Base-by-base conservation (phyloP, 306 rosid species). In the Inga oerstediana region DNA sequence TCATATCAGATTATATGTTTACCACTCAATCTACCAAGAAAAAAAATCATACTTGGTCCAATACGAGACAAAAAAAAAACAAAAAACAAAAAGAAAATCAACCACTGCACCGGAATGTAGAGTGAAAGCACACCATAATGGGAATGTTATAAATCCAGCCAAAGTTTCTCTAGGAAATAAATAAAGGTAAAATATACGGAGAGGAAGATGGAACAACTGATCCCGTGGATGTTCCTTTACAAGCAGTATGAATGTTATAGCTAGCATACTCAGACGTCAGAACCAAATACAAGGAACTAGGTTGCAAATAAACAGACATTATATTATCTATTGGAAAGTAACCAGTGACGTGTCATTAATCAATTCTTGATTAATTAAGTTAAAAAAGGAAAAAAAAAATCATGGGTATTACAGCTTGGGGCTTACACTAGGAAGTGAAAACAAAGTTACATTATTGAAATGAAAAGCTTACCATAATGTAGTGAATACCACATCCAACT, bases 401-500 rank as follows among this genome's bases (percentile, higher is more conserved):
- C n/a, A 41, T 24, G 14, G 69, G 9, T 12, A 30, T 30, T 30
- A 5, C 39, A 30, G 39, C 70, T 48, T 43, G 67, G 59, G 32
- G 44, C 12, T 64, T 32, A 58, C 54, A 5, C 30, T 46, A 76
- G 35, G 54, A 72, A 51, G 10, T 74, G 72, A 37, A 67, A 59
- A 10, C 5, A 8, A 59, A 27, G 69, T 62, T 45, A 69, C 6
- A 6, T 15, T 15, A 69, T 45, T 48, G 32, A 65, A 20, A 70
- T 17, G 19, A 20, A 88, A 62, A 71, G 70, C 78, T 37, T 79
- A 94, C 98, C 95, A 88, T 94, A 30, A 94, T 83, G 32, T 88
- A 87, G 59, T 86, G 86, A 45, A 92, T 80, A 68, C 94, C 95
- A 59, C 94, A 78, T 67, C 95, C 97, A 69, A 94, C 89, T 80